A percentile compares a stretch with the other conserved stretches of the same genome.
These are phyloP conservation scores for Saprolegnia diclina DNA, from an alignment of 352 stramenopile genomes.

Conservation along the genomic window DNA sequence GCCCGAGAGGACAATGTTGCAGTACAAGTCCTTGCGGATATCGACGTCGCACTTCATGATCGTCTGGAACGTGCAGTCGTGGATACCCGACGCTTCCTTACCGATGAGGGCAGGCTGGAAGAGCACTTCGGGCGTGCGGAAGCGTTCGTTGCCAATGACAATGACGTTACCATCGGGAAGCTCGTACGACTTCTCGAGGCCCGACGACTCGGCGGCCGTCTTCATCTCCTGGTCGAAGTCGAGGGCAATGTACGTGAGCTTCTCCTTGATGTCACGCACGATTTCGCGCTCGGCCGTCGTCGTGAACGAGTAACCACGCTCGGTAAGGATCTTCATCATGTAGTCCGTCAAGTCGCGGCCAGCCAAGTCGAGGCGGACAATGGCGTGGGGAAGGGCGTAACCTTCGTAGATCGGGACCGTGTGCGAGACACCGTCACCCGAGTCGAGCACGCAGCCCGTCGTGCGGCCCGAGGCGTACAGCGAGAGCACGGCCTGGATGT, in stretches of 20 bases:
- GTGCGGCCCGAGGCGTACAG: constrained; percentile 94
- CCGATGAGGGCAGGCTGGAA: constrained; percentile 94
- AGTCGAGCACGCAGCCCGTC: constrained; percentile 93
- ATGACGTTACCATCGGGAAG: constrained; percentile 97
- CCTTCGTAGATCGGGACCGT: constrained; percentile 97
- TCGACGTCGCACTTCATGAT: constrained; percentile 91
- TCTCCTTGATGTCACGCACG: constrained; percentile 96
- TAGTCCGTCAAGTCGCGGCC: constrained; percentile 93
- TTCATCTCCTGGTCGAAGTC: constrained; percentile 94
- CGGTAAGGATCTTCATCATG: constrained; percentile 95
- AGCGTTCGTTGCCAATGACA: constrained; percentile 94
- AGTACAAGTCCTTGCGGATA: constrained; percentile 92
- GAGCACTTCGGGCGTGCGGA: constrained; percentile 92
- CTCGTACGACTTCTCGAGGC: constrained; percentile 94
- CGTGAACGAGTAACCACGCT: constrained; percentile 92
- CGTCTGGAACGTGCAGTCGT: constrained; percentile 65
- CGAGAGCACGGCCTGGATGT: constrained; percentile 90
- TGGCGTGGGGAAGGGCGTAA: constrained; percentile 92
- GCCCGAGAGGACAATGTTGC: constrained; percentile 95
- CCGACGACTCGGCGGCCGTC: constrained; percentile 58
- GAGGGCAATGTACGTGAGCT: constrained; percentile 92
- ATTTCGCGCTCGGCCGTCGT: constrained; percentile 94
- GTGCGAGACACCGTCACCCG: constrained; percentile 91
- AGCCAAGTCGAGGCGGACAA: constrained; percentile 91
- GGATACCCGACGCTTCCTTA: constrained; percentile 76